phyloP scores from a whole-genome alignment of 805 yeast species.

The Torulaspora franciscae region DNA sequence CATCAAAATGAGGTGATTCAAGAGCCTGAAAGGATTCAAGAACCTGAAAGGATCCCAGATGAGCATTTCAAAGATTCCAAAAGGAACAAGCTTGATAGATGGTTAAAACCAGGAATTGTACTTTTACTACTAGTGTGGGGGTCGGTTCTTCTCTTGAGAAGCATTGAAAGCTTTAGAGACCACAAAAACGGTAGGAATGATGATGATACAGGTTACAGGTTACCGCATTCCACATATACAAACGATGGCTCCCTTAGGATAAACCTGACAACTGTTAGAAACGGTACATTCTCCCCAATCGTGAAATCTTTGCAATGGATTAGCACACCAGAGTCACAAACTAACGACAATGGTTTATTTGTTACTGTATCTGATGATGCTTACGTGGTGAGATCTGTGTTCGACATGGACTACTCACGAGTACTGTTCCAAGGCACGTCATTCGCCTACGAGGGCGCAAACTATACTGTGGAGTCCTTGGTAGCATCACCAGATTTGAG shows the following conservation, averaged over 20 bases:
- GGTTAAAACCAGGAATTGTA: slow-evolving; percentile 16
- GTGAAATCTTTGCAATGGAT: slow-evolving; percentile 68
- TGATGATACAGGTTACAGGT: slow-evolving; percentile 6
- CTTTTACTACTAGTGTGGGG: slow-evolving; percentile 26
- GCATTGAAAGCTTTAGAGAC: slow-evolving; percentile 6
- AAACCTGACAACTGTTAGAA: slow-evolving; percentile 45
- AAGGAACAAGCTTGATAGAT: slow-evolving; percentile 10
- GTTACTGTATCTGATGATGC: slow-evolving; percentile 44
- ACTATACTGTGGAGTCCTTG: slow-evolving; percentile 48
- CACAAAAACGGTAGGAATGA: neutral
- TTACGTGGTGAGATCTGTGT: slow-evolving; percentile 52
- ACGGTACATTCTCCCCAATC: slow-evolving; percentile 52
- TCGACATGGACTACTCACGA: slow-evolving; percentile 37
- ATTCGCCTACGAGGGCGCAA: slow-evolving; percentile 39
- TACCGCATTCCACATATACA: slow-evolving; percentile 18
- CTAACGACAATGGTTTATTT: slow-evolving; percentile 62
- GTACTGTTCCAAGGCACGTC: slow-evolving; percentile 47
- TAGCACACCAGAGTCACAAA: slow-evolving; percentile 39
- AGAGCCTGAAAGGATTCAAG: slow-evolving; percentile 19
- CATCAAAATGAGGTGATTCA: neutral
- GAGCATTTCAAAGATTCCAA: slow-evolving; percentile 9
- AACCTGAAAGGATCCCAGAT: slow-evolving; percentile 19
- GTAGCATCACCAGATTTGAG: slow-evolving; percentile 64
- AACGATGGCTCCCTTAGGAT: slow-evolving; percentile 29
- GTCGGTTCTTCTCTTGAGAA: slow-evolving; percentile 16